These are phyloP conservation scores for Turritis glabra DNA, from an alignment of 345 rosid species.

Conservation along the genomic window DNA sequence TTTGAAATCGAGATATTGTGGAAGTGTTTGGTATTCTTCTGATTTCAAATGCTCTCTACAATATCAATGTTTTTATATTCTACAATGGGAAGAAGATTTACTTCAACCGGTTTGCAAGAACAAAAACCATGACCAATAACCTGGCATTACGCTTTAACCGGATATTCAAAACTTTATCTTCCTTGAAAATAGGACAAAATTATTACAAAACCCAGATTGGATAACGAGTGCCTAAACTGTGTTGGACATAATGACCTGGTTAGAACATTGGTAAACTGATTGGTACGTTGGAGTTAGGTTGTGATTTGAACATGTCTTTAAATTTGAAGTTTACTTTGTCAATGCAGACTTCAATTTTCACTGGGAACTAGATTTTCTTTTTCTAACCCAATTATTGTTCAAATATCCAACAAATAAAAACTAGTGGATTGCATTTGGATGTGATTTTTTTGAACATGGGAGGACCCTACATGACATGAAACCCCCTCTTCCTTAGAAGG, in stretches of 20 bases:
- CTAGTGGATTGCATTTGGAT: neutral
- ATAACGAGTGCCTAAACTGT: no score
- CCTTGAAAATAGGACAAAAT: no score
- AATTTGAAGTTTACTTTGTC: no score
- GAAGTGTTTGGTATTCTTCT: neutral
- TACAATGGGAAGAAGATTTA: neutral
- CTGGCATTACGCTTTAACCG: no score
- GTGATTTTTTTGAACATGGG: constrained; percentile 8
- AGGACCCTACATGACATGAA: constrained; percentile 27
- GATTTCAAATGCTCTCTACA: neutral
- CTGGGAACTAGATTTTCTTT: neutral
- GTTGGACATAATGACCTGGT: no score
- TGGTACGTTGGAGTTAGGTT: no score
- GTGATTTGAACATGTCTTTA: no score
- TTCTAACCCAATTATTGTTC: neutral
- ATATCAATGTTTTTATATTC: neutral
- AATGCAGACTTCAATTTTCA: neutral
- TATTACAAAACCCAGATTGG: no score
- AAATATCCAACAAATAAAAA: neutral
- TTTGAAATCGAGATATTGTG: neutral
- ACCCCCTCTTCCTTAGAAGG: constrained; percentile 8
- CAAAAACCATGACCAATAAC: no score
- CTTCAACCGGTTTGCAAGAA: no score
- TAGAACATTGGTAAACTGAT: no score
- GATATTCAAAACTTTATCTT: no score